Evolutionary conservation across 2,329 filamentous ascomycete species (phyloP), one percentile per base, ranked within the genome.

Genomic region (Xylaria sp.): DNA sequence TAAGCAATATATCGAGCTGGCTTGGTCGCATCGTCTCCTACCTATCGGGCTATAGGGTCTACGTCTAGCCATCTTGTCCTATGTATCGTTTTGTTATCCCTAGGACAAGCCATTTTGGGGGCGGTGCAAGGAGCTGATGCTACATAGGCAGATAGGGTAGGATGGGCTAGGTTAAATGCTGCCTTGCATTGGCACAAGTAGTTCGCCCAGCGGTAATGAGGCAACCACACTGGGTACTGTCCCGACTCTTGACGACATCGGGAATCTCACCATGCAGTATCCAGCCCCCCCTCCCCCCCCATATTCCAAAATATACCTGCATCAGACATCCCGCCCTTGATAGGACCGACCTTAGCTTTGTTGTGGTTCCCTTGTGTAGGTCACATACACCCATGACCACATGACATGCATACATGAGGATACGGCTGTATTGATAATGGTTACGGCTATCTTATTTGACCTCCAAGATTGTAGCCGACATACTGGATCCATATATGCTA

Each of bases 131-230:
- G n/a, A n/a, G n/a, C n/a, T n/a, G n/a, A n/a, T 18, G 24, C 29
- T 26, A n/a, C n/a, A n/a, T n/a, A n/a, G n/a, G n/a, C n/a, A n/a
- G n/a, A n/a, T n/a, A n/a, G 17, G 24, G 20, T 52, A 44, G 45
- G 11, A 41, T 51, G 41, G 24, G 19, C 42, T 44, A 17, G 11
- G 16, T 41, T 17, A 13, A 52, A 38, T 39, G 46, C 40, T 43
- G 41, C 16, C 50, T 18, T 48, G 39, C 21, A 42, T 39, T 11
- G 19, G n/a, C 11, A 19, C 22, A 20, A 3, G 9, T 17, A 29
- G 22, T 58, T 45, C 49, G 56, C 56, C 56, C 53, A 26, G 40
- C 44, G 48, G 29, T 22, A 48, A 40, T 53, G 53, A 42, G n/a
- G 20, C 19, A 38, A 37, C 21, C n/a, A 22, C 13, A 16, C 22